Base-by-base conservation (phyloP, 495 filamentous ascomycete species). In the Haplographium delicatum region DNA sequence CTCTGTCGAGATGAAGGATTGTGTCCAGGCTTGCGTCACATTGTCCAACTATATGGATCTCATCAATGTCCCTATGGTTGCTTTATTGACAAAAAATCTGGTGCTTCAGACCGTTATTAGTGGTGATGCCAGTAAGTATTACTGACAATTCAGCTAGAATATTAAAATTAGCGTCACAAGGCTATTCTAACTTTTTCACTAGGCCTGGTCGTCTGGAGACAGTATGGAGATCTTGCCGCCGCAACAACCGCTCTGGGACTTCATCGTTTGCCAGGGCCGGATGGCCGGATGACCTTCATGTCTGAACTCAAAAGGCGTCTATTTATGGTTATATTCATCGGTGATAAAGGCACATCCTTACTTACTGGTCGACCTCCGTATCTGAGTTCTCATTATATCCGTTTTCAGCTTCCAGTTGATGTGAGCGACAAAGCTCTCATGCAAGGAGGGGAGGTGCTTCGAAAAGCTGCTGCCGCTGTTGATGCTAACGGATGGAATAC, bases 61-160 rank as follows among this genome's bases (percentile, higher is more conserved):
- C 4, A 53, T 59, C 18, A 62, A 62, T 40, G 13, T 49, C 5
- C 48, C 44, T 7, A 57, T 62, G 52, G 53, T 62, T 26, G 43
- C 47, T 11, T 40, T 62, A 15, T 26, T 62, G 27, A 8, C 35
- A 1, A 59, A 56, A 50, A 62, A 58, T 22, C 40, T 54, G 28
- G 38, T 57, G 13, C 31, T 62, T 11, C 52, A 59, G 40, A 59
- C 53, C 13, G 50, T 59, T n/a, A 55, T 57, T 15, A 52, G 38
- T 30, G 59, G 59, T 4, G 59, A 62, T 56, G 53, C 47, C 8
- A 56, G 59, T 62, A 45, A 56, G 59, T 62, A 16, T 31, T 25
- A 23, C 16, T n/a, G n/a, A n/a, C n/a, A n/a, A n/a, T n/a, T n/a
- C n/a, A n/a, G n/a, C n/a, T n/a, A n/a, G n/a, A n/a, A n/a, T n/a